These are phyloP conservation scores for Lobosporangium transversale DNA, from an alignment of 192 early-diverging fungal genomes.

Conservation along the genomic window DNA sequence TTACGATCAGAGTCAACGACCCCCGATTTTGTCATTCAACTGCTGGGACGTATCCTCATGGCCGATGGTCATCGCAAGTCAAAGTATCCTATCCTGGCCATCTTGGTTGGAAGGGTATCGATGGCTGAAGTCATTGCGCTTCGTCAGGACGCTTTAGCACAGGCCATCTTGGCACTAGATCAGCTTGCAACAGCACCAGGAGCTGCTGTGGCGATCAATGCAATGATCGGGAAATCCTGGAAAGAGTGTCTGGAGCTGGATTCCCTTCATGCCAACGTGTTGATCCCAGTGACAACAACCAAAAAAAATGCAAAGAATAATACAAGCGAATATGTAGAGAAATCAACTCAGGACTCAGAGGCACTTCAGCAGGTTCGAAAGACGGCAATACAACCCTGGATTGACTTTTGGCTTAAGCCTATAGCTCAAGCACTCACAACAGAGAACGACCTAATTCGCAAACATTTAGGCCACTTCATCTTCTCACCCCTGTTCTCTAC, in stretches of 20 bases:
- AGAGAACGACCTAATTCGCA: conserved; percentile 60
- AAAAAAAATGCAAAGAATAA: conserved; percentile 1
- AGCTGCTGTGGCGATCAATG: conserved; percentile 52
- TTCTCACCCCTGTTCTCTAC: conserved; percentile 64
- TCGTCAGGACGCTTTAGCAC: conserved; percentile 70
- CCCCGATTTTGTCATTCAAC: conserved; percentile 59
- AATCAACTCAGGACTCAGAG: background rate
- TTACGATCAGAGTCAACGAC: conserved; percentile 18
- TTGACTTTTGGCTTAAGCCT: conserved; percentile 67
- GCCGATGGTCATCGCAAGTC: conserved; percentile 85
- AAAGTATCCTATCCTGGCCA: conserved; percentile 82
- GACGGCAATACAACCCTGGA: conserved; percentile 52
- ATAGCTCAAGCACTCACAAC: conserved; percentile 63
- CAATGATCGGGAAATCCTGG: conserved; percentile 43
- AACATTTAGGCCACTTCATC: conserved; percentile 66
- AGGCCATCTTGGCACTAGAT: conserved; percentile 54
- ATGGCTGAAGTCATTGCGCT: conserved; percentile 63
- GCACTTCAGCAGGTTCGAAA: conserved; percentile 8
- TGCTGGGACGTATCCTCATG: conserved; percentile 74
- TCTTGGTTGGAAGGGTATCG: conserved; percentile 63
- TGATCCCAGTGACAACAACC: background rate
- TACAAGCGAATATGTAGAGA: background rate
- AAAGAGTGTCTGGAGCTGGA: conserved; percentile 45
- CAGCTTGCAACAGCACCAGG: conserved; percentile 52
- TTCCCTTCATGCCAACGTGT: conserved; percentile 9